Percentiles rank a stretch among this genome's conserved stretches.
Evolutionary conservation across 345 rosid species (phyloP).

Genomic region (Brassica napus): DNA sequence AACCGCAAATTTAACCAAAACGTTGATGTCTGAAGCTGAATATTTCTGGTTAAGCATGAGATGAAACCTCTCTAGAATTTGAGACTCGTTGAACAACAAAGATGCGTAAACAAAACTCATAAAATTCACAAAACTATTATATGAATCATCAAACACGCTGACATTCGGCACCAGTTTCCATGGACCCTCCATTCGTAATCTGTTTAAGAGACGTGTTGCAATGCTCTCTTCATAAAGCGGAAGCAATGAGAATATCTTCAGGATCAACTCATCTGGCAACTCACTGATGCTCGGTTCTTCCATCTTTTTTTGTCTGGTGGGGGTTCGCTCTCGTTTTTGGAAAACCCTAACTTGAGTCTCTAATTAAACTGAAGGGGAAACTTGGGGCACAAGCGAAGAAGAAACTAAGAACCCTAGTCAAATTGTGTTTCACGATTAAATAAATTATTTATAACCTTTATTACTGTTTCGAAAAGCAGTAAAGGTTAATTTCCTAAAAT

Average conservation of each 20-base stretch:
- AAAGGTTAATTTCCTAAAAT: not conserved
- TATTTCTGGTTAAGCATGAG: not conserved
- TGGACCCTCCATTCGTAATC: not conserved
- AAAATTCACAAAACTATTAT: not conserved
- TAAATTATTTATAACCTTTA: not conserved
- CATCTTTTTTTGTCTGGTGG: not conserved
- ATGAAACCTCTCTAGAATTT: not conserved
- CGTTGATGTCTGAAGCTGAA: not conserved
- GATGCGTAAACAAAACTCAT: not conserved
- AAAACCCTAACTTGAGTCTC: not conserved
- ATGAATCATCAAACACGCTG: constrained; percentile 6
- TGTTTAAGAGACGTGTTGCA: not conserved
- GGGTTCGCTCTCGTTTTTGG: not conserved
- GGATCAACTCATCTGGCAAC: constrained; percentile 24
- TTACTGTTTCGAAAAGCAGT: not conserved
- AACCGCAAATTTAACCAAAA: not conserved
- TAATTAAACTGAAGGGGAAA: not conserved
- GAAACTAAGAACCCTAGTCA: not conserved
- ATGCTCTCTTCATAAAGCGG: not conserved
- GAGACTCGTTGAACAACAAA: not conserved
- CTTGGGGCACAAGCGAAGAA: not conserved
- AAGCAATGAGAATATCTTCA: constrained; percentile 16
- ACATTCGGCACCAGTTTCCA: constrained; percentile 2
- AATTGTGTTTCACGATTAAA: not conserved
- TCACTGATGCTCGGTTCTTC: not conserved